These are phyloP conservation scores for Strobilomyces echinocephalus DNA, from an alignment of 768 basidiomycete genomes.

Conservation along the genomic window DNA sequence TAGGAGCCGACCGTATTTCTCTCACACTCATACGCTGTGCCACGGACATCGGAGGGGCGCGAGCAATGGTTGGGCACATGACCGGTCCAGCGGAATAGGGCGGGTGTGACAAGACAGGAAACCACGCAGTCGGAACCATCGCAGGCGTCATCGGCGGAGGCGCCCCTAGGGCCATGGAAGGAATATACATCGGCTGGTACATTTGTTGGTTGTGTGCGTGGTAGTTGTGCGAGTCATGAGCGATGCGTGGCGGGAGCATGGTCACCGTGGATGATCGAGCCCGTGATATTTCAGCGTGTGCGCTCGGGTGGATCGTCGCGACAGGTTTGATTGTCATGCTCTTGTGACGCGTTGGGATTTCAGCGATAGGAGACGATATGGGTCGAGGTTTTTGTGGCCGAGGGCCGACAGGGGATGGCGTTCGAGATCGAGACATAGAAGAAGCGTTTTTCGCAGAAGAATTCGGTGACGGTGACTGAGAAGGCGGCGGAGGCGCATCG, in stretches of 20 bases:
- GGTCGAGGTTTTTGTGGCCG: slow-evolving; percentile 34
- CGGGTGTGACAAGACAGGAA: slow-evolving; percentile 8
- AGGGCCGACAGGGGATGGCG: slow-evolving; percentile 50
- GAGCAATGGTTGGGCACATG: slow-evolving; percentile 10
- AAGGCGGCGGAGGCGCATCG: slow-evolving; percentile 26
- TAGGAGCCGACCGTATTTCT: slow-evolving; percentile 32
- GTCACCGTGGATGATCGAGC: slow-evolving; percentile 30
- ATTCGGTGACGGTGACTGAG: slow-evolving; percentile 28
- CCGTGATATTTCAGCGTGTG: slow-evolving; percentile 21
- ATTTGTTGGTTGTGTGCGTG: slow-evolving; percentile 30
- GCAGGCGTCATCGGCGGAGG: slow-evolving; percentile 4
- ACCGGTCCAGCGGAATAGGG: slow-evolving; percentile 14
- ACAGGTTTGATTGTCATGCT: slow-evolving; percentile 28
- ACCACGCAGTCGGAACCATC: slow-evolving; percentile 14
- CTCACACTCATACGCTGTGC: neutral
- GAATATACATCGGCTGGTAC: slow-evolving; percentile 29
- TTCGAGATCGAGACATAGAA: slow-evolving; percentile 36
- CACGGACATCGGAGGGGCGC: slow-evolving; percentile 12
- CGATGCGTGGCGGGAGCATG: slow-evolving; percentile 19
- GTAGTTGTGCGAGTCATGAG: slow-evolving; percentile 30
- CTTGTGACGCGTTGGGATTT: slow-evolving; percentile 28
- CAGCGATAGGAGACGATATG: slow-evolving; percentile 26
- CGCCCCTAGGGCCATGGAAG: slow-evolving; percentile 8
- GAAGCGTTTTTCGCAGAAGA: slow-evolving; percentile 5
- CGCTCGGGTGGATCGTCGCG: slow-evolving; percentile 11